These are phyloP conservation scores for Cryptococcus sp. DNA, from an alignment of 1,284 basidiomycete species.

Conservation along the genomic window DNA sequence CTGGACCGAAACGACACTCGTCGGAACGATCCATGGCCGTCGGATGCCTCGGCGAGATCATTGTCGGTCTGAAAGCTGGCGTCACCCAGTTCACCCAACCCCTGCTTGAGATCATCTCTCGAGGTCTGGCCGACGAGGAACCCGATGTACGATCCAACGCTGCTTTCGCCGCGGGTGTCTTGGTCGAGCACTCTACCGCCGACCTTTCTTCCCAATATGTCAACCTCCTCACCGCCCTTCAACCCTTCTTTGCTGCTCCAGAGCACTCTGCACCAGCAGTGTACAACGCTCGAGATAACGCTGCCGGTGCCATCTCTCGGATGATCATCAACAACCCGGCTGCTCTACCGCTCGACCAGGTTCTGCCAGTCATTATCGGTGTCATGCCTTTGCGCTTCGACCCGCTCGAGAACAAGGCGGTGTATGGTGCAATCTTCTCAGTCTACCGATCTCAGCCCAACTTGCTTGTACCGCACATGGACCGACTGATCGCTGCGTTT, in stretches of 20 bases:
- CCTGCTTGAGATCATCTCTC: constrained; percentile 77
- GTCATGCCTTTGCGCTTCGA: constrained; percentile 85
- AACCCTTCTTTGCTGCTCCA: constrained; percentile 70
- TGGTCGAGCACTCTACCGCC: constrained; percentile 78
- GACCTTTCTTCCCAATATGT: constrained; percentile 82
- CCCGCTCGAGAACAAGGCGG: constrained; percentile 79
- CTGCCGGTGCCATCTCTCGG: constrained; percentile 83
- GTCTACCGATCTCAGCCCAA: constrained; percentile 71
- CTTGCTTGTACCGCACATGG: constrained; percentile 69
- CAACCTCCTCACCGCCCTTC: constrained; percentile 69
- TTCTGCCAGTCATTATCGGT: constrained; percentile 75
- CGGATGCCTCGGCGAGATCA: constrained; percentile 92
- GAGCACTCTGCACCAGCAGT: constrained; percentile 53
- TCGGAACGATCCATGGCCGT: constrained; percentile 91
- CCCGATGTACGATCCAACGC: constrained; percentile 93
- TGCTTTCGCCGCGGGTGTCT: constrained; percentile 86
- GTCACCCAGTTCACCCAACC: constrained; percentile 81
- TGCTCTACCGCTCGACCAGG: constrained; percentile 79
- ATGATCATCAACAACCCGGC: constrained; percentile 76
- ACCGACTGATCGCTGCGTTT: constrained; percentile 76
- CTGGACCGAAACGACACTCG: constrained; percentile 77
- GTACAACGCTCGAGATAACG: constrained; percentile 90
- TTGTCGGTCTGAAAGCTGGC: constrained; percentile 81
- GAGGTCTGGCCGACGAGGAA: constrained; percentile 77
- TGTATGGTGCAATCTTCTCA: constrained; percentile 84